Percentiles rank a stretch among this genome's conserved stretches.
Evolutionary conservation across 768 basidiomycete species (phyloP).

Genomic region (Kockovaella imperatae): DNA sequence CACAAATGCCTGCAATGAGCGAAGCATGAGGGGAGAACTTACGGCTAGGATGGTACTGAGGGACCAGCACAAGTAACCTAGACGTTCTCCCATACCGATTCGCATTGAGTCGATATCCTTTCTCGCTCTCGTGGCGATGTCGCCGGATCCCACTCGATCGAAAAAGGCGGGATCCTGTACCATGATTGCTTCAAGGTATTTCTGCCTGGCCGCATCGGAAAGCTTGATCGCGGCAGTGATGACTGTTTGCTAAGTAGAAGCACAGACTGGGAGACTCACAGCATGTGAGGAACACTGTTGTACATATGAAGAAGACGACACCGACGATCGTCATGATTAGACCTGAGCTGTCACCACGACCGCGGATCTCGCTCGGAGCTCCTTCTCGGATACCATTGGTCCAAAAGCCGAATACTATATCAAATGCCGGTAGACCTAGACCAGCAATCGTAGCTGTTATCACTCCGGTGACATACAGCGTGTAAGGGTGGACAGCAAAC

Average conservation of each 20-base stretch:
- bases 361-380: neutral
- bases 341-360: conserved; percentile 15
- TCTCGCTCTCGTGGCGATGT: conserved; percentile 21
- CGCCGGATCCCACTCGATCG: conserved; percentile 30
- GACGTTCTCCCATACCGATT: conserved; percentile 22
- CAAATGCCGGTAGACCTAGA: conserved; percentile 26
- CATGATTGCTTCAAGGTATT: conserved; percentile 27
- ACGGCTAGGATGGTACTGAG: conserved; percentile 20
- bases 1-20: conserved; percentile 19
- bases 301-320: conserved; percentile 12
- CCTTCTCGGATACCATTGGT: conserved; percentile 21
- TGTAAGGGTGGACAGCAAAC: conserved; percentile 18
- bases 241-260: conserved; percentile 11
- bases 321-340: conserved; percentile 32
- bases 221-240: conserved; percentile 18
- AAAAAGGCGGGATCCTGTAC: conserved; percentile 33
- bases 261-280: conserved; percentile 15
- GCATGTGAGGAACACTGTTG: conserved; percentile 14
- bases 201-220: conserved; percentile 18
- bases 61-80: conserved; percentile 30
- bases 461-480: conserved; percentile 20
- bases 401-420: conserved; percentile 31
- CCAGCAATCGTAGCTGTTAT: conserved; percentile 21
- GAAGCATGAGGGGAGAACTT: conserved; percentile 6
- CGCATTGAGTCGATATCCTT: conserved; percentile 28